Percentiles rank a stretch among this genome's conserved stretches.
Conservation (phyloP, 1,284 basidiomycete species). For the Sphaerobolus stellatus region DNA sequence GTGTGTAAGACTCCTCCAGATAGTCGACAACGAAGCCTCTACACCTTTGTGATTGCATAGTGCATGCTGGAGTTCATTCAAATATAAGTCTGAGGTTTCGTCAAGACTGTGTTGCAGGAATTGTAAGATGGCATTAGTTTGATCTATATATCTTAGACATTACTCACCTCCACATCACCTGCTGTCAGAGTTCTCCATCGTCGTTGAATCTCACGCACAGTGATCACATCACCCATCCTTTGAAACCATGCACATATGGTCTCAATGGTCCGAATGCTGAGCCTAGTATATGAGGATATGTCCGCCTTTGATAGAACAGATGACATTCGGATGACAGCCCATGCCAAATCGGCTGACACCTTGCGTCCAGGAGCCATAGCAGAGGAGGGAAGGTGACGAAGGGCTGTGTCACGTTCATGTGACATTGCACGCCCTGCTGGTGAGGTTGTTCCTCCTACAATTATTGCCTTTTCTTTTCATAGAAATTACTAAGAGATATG, state of each 20-base stretch:
- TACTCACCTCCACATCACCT: too few relatives aligned
- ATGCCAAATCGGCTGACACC: background rate
- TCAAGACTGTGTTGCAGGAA: slow-evolving; percentile 1
- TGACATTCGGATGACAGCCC: background rate
- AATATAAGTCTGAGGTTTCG: background rate
- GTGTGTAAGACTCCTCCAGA: background rate
- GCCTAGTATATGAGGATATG: background rate
- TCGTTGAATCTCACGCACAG: too few relatives aligned
- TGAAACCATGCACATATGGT: background rate
- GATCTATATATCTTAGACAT: too few relatives aligned
- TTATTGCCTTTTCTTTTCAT: too few relatives aligned
- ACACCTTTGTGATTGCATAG: background rate
- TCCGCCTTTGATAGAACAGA: background rate
- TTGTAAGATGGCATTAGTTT: background rate
- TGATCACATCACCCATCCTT: too few relatives aligned
- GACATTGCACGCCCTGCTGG: too few relatives aligned
- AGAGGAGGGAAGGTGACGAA: too few relatives aligned
- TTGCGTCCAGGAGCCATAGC: background rate
- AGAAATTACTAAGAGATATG: too few relatives aligned
- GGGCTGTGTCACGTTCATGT: too few relatives aligned
- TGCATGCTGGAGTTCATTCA: background rate
- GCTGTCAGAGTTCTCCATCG: too few relatives aligned
- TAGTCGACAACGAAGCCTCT: background rate
- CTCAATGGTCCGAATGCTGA: background rate
- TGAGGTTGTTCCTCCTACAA: too few relatives aligned